Evolutionary conservation across 2,329 filamentous ascomycete species (phyloP), one percentile per base, ranked within the genome.

Genomic region (Xylaria hypoxylon): DNA sequence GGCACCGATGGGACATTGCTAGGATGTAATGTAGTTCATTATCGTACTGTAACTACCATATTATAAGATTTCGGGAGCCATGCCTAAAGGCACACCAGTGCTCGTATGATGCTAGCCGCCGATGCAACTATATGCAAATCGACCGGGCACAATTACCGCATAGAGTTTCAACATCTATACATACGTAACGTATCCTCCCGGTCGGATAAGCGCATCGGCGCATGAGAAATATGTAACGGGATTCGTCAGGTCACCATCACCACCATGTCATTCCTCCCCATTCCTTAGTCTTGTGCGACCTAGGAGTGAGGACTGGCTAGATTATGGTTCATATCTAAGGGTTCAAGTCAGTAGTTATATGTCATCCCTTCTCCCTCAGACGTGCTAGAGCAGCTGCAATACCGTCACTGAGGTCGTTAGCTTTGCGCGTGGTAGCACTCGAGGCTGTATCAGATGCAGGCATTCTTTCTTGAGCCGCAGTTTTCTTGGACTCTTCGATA

Each of bases 371-470:
- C 61, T 88, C 80, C 62, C 87, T 81, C 26, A 91, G 76, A 69
- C 80, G 88, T 7, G 87, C 87, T 67, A 91, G 74, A 17, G 89
- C 89, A 35, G 86, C 87, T 51, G 88, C 87, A 52, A 91, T 79
- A 2, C 89, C 87, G 51, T 83, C 86, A 66, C 83, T 83, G 5
- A 90, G 77, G 35, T 83, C 77, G 5, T 85, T 81, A 40, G 80
- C 78, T 67, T 76, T 78, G 45, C 58, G 68, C 33, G 65, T 47
- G 62, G 66, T 60, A 51, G 69, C 50, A 62, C 70, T 66, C 50
- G 71, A 68, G 53, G 48, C 24, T 28, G 63, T 19, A 44, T 47
- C 55, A 19, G 69, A 63, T 28, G 68, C 62, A 40, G 71, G 68
- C 35, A 68, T 50, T 57, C 71, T 70, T 56, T 77, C 78, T 62